Conservation (phyloP, 331 rosid genomes). For the Cydonia oblonga region DNA sequence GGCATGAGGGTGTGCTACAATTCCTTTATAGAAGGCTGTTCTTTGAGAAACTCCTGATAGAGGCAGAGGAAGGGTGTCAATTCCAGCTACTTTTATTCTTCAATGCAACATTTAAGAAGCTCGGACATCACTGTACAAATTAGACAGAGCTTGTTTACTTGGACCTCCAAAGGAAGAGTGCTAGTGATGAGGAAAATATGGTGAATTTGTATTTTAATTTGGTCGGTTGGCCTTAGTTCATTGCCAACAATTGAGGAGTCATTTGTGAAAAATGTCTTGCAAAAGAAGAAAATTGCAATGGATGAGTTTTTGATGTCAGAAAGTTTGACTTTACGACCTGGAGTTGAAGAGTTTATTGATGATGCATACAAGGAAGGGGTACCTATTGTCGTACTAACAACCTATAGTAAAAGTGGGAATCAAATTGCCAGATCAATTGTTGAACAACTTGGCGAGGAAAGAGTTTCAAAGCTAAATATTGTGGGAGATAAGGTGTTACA, state of each 20-base stretch:
- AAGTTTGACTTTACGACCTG: slow-evolving; percentile 68
- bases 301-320: slow-evolving; percentile 59
- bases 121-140: slow-evolving; percentile 89
- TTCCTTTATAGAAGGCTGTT: too few relatives aligned
- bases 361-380: slow-evolving; percentile 54
- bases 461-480: slow-evolving; percentile 46
- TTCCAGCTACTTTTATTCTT: too few relatives aligned
- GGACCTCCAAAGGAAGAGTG: slow-evolving; percentile 69
- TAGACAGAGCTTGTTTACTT: slow-evolving; percentile 77
- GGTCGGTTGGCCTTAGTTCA: slow-evolving; percentile 87
- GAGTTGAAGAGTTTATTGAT: slow-evolving; percentile 85
- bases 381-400: slow-evolving; percentile 61
- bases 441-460: slow-evolving; percentile 72
- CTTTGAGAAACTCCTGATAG: too few relatives aligned
- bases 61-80: too few relatives aligned
- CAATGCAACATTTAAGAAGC: slow-evolving; percentile 74
- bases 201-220: slow-evolving; percentile 55
- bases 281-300: slow-evolving; percentile 62
- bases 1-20: too few relatives aligned
- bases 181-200: slow-evolving; percentile 82
- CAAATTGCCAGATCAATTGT: slow-evolving; percentile 41
- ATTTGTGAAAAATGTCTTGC: slow-evolving; percentile 60
- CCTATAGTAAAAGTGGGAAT: slow-evolving; percentile 64
- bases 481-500: slow-evolving; percentile 58
- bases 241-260: slow-evolving; percentile 69